Conservation (phyloP, 2,329 filamentous ascomycete species). For the Colletotrichum abscissum region DNA sequence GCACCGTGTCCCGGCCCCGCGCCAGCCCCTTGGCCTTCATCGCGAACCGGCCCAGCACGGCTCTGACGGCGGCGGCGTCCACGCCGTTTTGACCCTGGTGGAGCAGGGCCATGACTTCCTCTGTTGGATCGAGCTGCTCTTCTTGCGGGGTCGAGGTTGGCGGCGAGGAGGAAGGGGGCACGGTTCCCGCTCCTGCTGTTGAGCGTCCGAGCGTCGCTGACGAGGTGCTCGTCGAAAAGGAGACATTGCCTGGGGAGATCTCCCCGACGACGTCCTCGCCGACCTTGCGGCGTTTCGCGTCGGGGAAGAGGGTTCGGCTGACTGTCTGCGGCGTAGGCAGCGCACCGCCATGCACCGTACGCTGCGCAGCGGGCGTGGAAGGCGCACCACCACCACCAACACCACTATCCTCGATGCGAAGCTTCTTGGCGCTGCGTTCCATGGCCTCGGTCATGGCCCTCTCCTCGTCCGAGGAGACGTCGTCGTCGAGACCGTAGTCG, state of each 20-base stretch:
- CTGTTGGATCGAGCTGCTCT: constrained; percentile 50
- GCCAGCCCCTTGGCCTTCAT: constrained; percentile 70
- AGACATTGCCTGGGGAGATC: constrained; percentile 14
- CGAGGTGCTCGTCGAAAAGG: constrained; percentile 30
- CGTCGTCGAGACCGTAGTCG: constrained; percentile 44
- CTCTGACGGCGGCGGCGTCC: constrained; percentile 51
- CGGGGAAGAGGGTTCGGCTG: constrained; percentile 49
- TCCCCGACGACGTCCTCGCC: background rate
- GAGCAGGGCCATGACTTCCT: constrained; percentile 63
- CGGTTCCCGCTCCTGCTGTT: constrained; percentile 12
- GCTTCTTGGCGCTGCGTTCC: constrained; percentile 47
- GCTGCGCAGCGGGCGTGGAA: constrained; percentile 41
- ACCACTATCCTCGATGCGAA: background rate
- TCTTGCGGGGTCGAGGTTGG: constrained; percentile 19
- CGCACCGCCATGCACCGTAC: constrained; percentile 38
- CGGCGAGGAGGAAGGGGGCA: constrained; percentile 7
- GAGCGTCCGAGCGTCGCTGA: constrained; percentile 2
- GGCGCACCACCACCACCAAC: background rate
- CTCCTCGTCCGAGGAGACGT: constrained; percentile 53
- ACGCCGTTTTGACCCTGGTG: constrained; percentile 48
- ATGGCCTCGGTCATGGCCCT: constrained; percentile 48
- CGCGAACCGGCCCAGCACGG: constrained; percentile 65
- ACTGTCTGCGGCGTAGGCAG: constrained; percentile 48
- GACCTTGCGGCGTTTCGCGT: constrained; percentile 45
- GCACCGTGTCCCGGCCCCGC: constrained; percentile 73